Base-by-base conservation (phyloP, 2,329 filamentous ascomycete genomes). In the Cercospora beticola region DNA sequence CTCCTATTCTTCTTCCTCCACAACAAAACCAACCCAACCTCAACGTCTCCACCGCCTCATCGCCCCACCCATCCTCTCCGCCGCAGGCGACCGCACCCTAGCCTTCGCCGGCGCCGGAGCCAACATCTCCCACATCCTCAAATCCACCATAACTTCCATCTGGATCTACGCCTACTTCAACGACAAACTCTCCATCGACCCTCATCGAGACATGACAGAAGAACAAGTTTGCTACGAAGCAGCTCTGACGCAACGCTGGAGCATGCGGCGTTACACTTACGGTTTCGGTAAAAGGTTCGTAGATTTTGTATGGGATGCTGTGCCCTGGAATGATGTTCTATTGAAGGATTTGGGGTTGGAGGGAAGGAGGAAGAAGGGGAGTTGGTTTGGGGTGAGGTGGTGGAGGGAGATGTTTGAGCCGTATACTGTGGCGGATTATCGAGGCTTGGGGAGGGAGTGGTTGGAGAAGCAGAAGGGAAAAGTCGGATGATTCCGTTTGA, bases 81-180 rank as follows among this genome's bases (percentile, higher is more conserved):
- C 64, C 12, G 4, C 10, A n/a, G 64, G 64, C 26, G 62, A 68
- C 36, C 66, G 66, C 21, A 60, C 52, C 33, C 60, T 70, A 7
- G 64, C 64, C 7, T 68, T 70, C 33, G 59, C 58, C 26, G 65
- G 58, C 6, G 56, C 36, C 5, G 67, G 67, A 31, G 36, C 36
- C 36, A 70, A 70, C 36, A 63, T 70, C 49, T 65, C 68, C 5
- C 66, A 71, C 52, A 62, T 61, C 9, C 36, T 65, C 21, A 71
- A 64, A 49, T 33, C 56, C 30, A 64, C 66, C 54, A 36, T 68
- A 43, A 67, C 60, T 1, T 64, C 66, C 8, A 33, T 67, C 10
- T 68, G 66, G 66, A 68, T 71, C 54, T 68, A 68, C 49, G 64
- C 69, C 5, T 71, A 60, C 59, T 57, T 68, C 43, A 68, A 68